Conservation (phyloP, 2,329 filamentous ascomycete species). For the Nemania bipapillata region DNA sequence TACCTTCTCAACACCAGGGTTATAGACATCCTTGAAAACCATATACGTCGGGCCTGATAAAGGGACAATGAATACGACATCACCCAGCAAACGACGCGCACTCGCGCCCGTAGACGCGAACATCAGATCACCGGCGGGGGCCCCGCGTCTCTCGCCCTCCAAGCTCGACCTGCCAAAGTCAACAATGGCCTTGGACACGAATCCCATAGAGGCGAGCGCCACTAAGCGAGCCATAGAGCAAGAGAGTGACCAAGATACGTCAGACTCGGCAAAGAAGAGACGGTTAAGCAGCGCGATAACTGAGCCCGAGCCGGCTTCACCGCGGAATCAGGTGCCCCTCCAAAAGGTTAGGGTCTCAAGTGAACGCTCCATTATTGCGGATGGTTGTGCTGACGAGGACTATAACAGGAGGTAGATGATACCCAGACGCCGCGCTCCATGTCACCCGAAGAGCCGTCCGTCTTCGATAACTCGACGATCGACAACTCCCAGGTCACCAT, state of each 20-base stretch:
- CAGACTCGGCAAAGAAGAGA: slow-evolving; percentile 42
- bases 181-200: slow-evolving; percentile 23
- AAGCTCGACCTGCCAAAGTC: slow-evolving; percentile 37
- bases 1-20: slow-evolving; percentile 3
- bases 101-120: slow-evolving; percentile 48
- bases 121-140: slow-evolving; percentile 40
- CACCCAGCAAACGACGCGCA: slow-evolving; percentile 49
- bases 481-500: slow-evolving; percentile 62
- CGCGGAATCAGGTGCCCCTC: slow-evolving; percentile 19
- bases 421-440: slow-evolving; percentile 40
- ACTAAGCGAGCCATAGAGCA: slow-evolving; percentile 41
- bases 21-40: background rate
- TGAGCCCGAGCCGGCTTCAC: background rate
- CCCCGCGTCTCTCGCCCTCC: slow-evolving; percentile 32
- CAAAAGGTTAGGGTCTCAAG: slow-evolving; percentile 22
- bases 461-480: slow-evolving; percentile 62
- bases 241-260: slow-evolving; percentile 23
- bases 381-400: slow-evolving; percentile 31
- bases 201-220: slow-evolving; percentile 10
- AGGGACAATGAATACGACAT: slow-evolving; percentile 43
- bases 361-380: background rate
- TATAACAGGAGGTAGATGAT: slow-evolving; percentile 29
- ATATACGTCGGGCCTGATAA: background rate
- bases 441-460: slow-evolving; percentile 59
- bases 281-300: slow-evolving; percentile 35